phyloP scores from a whole-genome alignment of 1,284 basidiomycete genomes.

The Puccinia novopanici region DNA sequence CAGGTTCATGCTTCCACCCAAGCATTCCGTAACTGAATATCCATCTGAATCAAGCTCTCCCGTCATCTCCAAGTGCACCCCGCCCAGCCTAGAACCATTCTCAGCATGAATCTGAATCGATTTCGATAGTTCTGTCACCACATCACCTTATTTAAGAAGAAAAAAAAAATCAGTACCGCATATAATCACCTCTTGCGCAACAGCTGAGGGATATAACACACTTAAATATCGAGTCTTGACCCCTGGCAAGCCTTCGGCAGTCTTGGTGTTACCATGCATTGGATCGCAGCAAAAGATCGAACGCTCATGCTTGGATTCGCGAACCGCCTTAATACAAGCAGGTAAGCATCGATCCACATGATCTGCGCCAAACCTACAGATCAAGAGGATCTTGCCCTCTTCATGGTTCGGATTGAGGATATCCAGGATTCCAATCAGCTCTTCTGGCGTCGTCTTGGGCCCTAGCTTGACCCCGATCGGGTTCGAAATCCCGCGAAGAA shows the following conservation, averaged over 20 bases:
- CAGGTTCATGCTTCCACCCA: conserved; percentile 66
- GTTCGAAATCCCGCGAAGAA: conserved; percentile 86
- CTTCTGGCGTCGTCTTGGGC: conserved; percentile 76
- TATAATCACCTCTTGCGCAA: not conserved
- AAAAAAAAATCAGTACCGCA: conserved; percentile 65
- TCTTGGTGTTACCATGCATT: conserved; percentile 79
- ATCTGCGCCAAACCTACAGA: conserved; percentile 86
- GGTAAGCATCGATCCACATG: conserved; percentile 62
- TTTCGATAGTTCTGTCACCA: conserved; percentile 81
- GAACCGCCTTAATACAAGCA: conserved; percentile 79
- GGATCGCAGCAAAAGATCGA: conserved; percentile 92
- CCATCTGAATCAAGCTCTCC: conserved; percentile 91
- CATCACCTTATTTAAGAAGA: conserved; percentile 85
- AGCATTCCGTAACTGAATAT: conserved; percentile 75
- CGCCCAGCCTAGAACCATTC: conserved; percentile 75
- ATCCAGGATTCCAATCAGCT: conserved; percentile 77
- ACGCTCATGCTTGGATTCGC: conserved; percentile 69
- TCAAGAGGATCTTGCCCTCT: conserved; percentile 80
- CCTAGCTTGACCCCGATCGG: conserved; percentile 97
- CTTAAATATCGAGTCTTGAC: conserved; percentile 55
- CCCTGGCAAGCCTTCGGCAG: conserved; percentile 55
- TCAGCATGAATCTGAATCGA: conserved; percentile 77
- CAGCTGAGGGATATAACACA: conserved; percentile 67
- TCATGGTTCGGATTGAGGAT: conserved; percentile 84
- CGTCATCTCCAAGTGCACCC: conserved; percentile 95